Conservation (phyloP, 345 rosid genomes). For the Moringa oleifera region DNA sequence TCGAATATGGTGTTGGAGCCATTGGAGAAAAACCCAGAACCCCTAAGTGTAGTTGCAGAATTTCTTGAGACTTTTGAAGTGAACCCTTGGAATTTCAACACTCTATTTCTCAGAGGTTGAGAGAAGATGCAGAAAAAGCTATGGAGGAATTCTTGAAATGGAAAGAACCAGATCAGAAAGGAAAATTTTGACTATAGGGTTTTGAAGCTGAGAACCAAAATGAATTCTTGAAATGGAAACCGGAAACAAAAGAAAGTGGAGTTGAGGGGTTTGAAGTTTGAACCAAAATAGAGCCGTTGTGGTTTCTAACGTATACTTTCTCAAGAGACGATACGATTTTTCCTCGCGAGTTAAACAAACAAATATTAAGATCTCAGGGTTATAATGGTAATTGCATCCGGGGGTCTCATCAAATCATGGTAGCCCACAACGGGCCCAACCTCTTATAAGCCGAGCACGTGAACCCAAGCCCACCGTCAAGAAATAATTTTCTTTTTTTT, state of each 20-base stretch:
- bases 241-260: no score
- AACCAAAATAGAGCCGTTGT: conserved; percentile 43
- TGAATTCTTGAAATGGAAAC: no score
- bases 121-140: conserved; percentile 9
- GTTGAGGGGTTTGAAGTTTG: conserved; percentile 17
- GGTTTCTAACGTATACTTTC: conserved; percentile 27
- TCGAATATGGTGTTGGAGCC: conserved; percentile 81
- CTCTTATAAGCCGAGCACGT: no score
- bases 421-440: no score
- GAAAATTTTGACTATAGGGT: conserved; percentile 5
- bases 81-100: background rate
- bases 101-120: background rate
- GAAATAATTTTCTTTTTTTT: no score
- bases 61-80: conserved; percentile 1
- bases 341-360: background rate
- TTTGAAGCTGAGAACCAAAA: conserved; percentile 5
- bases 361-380: background rate
- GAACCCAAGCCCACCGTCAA: no score
- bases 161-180: conserved; percentile 6
- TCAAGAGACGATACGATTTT: background rate
- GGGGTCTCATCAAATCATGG: no score
- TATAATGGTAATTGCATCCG: background rate
- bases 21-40: conserved; percentile 18
- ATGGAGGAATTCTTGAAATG: conserved; percentile 10
- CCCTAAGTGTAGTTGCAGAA: background rate